A percentile compares a stretch with the other conserved stretches of the same genome.
Conservation (phyloP, 805 yeast genomes). For the Yamadazyma paraphyllophila region DNA sequence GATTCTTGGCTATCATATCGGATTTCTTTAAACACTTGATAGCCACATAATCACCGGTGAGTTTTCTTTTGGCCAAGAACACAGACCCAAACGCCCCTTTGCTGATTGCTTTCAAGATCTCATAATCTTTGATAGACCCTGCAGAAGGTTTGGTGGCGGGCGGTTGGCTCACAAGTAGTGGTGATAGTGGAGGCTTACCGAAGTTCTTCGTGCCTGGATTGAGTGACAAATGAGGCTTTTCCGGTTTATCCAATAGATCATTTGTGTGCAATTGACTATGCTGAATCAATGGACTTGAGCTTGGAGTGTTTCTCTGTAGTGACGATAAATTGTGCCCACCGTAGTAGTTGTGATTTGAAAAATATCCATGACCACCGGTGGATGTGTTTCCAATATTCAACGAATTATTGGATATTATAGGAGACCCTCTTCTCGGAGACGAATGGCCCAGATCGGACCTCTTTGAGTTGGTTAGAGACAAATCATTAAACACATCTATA, state of each 20-base stretch:
- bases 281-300: conserved; percentile 17
- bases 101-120: conserved; percentile 86
- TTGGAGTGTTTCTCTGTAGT: conserved; percentile 54
- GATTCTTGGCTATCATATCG: conserved; percentile 97
- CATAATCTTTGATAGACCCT: conserved; percentile 85
- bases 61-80: conserved; percentile 73
- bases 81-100: conserved; percentile 98
- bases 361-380: not conserved
- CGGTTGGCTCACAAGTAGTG: conserved; percentile 67
- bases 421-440: conserved; percentile 56
- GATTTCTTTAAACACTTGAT: conserved; percentile 87
- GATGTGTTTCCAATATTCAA: not conserved
- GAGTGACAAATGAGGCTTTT: not conserved
- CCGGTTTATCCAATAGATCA: conserved; percentile 4
- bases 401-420: conserved; percentile 33
- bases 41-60: conserved; percentile 94
- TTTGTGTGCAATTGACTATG: conserved; percentile 8
- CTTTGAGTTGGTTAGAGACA: conserved; percentile 20
- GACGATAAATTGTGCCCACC: conserved; percentile 49
- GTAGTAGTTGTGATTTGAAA: conserved; percentile 2
- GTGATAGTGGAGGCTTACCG: conserved; percentile 70
- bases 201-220: not conserved
- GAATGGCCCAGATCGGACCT: conserved; percentile 18
- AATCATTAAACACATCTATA: conserved; percentile 17
- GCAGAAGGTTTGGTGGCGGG: conserved; percentile 48